These are phyloP conservation scores for Nicotiana attenuata DNA, from an alignment of 257 asterid genomes.

Conservation along the genomic window DNA sequence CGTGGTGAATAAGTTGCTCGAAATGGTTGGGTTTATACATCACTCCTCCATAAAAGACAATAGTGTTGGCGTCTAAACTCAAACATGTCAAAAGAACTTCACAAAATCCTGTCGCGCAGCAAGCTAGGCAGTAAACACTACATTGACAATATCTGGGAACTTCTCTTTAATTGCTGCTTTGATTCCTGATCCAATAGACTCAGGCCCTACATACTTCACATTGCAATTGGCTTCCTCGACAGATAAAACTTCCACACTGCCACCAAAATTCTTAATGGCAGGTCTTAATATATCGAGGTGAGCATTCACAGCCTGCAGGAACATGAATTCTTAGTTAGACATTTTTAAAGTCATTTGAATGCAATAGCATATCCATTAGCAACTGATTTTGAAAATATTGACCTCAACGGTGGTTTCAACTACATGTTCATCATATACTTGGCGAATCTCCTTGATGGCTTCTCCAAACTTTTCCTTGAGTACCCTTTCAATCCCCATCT, in stretches of 20 bases:
- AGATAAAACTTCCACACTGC: constrained; percentile 71
- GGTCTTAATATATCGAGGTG: constrained; percentile 84
- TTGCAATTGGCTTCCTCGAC: constrained; percentile 54
- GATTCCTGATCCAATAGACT: constrained; percentile 78
- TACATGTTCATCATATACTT: constrained; percentile 49
- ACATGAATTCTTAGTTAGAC: background rate
- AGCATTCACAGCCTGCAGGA: constrained; percentile 63
- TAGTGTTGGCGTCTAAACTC: background rate
- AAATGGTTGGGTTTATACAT: background rate
- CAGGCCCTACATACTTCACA: constrained; percentile 71
- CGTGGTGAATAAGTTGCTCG: background rate
- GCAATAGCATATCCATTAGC: background rate
- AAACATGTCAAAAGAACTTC: background rate
- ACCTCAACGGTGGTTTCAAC: constrained; percentile 59
- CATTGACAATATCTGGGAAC: constrained; percentile 70
- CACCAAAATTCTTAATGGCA: constrained; percentile 83
- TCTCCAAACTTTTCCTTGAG: constrained; percentile 91
- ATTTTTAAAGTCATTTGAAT: background rate
- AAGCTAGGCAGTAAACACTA: constrained; percentile 47
- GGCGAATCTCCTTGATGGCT: constrained; percentile 67
- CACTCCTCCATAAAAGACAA: background rate
- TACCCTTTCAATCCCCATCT: constrained; percentile 80
- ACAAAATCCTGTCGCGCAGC: background rate
- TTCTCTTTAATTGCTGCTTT: constrained; percentile 94
- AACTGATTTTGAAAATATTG: constrained; percentile 6